Percentiles rank a stretch among this genome's conserved stretches.
Conservation (phyloP, 2,329 filamentous ascomycete genomes). For the Waltergamsia citrina region DNA sequence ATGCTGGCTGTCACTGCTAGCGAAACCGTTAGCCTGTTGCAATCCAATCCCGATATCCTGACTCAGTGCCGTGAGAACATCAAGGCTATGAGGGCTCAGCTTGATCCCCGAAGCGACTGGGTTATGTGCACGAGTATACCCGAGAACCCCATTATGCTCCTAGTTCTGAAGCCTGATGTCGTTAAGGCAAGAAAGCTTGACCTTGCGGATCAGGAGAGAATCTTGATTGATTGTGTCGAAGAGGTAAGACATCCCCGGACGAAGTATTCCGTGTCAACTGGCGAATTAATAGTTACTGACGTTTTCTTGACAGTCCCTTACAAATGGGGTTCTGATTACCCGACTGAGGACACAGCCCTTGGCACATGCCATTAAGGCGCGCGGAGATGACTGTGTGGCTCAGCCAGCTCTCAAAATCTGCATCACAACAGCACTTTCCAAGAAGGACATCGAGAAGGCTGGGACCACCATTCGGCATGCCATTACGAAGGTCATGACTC, state of each 20-base stretch:
- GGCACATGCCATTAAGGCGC: constrained; percentile 50
- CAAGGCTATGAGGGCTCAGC: constrained; percentile 71
- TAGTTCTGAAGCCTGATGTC: constrained; percentile 77
- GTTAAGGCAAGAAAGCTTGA: constrained; percentile 60
- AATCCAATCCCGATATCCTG: constrained; percentile 78
- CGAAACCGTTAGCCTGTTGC: constrained; percentile 78
- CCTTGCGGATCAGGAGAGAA: constrained; percentile 68
- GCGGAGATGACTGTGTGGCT: constrained; percentile 53
- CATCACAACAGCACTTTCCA: constrained; percentile 75
- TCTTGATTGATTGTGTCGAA: constrained; percentile 89
- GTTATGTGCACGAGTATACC: constrained; percentile 68
- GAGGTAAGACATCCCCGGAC: constrained; percentile 56
- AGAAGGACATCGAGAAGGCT: constrained; percentile 94
- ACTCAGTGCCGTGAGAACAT: constrained; percentile 76
- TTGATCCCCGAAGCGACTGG: constrained; percentile 93
- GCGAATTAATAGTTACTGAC: neutral
- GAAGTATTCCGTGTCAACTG: constrained; percentile 7
- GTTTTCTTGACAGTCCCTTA: constrained; percentile 64
- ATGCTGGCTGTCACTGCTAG: constrained; percentile 93
- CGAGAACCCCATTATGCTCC: constrained; percentile 81
- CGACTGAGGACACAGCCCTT: constrained; percentile 73
- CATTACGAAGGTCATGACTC: constrained; percentile 81
- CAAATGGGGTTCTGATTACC: constrained; percentile 84
- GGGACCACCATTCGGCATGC: constrained; percentile 82
- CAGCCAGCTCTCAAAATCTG: constrained; percentile 85